Evolutionary conservation across 805 yeast genomes (phyloP).

Genomic region (Yarrowia osloensis): DNA sequence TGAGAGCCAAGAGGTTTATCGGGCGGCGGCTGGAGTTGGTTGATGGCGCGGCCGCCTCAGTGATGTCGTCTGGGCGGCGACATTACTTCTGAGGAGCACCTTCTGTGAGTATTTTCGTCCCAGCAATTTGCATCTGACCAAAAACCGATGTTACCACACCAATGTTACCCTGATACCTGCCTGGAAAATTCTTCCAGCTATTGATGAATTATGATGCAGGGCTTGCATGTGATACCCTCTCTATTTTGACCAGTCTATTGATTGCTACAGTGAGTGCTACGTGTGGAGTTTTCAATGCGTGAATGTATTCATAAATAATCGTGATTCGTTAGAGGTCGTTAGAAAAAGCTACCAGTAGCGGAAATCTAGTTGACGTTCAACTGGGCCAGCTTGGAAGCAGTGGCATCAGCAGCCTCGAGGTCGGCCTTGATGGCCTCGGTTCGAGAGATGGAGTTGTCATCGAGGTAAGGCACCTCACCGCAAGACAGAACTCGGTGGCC

Average conservation of each 20-base stretch:
- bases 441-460: conserved; percentile 43
- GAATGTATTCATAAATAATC: conserved; percentile 28
- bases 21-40: not conserved
- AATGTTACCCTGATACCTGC: too few relatives aligned
- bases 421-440: conserved; percentile 33
- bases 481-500: conserved; percentile 55
- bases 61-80: not conserved
- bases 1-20: not conserved
- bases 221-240: too few relatives aligned
- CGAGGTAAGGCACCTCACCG: conserved; percentile 56
- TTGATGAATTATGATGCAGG: too few relatives aligned
- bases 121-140: too few relatives aligned
- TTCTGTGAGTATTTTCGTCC: too few relatives aligned
- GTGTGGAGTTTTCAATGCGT: conserved; percentile 5
- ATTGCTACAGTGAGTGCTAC: conserved; percentile 2
- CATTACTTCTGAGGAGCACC: not conserved
- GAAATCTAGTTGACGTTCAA: conserved; percentile 13
- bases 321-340: conserved; percentile 24
- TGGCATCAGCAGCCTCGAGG: conserved; percentile 16
- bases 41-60: too few relatives aligned
- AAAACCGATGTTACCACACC: too few relatives aligned
- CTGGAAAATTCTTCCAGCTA: too few relatives aligned
- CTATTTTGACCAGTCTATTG: too few relatives aligned
- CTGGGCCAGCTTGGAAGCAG: conserved; percentile 21
- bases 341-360: conserved; percentile 14